Percentiles rank a stretch among this genome's conserved stretches.
phyloP scores from a whole-genome alignment of 1,139 yeast genomes.

The Candida neerlandica region DNA sequence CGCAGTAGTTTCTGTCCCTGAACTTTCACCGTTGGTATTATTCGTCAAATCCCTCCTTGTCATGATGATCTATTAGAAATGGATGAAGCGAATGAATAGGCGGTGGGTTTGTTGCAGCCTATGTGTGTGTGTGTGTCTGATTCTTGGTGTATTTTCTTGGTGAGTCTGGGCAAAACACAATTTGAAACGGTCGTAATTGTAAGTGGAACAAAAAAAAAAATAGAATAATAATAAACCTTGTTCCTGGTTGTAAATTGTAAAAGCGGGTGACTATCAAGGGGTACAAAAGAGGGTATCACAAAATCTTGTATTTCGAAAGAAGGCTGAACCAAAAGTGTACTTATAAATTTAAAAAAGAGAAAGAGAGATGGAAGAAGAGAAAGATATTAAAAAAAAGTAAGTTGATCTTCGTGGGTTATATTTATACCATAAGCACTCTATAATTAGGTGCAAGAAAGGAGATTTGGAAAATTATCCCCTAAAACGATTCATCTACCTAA shows the following conservation, averaged over 20 bases:
- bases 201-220: neutral
- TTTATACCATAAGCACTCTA: neutral
- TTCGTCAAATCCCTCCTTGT: slow-evolving; percentile 2
- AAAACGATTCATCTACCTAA: no score
- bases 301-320: neutral
- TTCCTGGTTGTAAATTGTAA: neutral
- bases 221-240: neutral
- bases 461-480: no score
- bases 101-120: neutral
- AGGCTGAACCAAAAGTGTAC: neutral
- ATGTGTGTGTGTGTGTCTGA: neutral
- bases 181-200: neutral
- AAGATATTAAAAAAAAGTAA: neutral
- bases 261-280: neutral
- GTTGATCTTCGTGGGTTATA: neutral
- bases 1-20: neutral
- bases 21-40: neutral
- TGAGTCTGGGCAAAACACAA: neutral
- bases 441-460: no score
- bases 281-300: neutral
- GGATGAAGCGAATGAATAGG: neutral
- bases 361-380: neutral
- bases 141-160: neutral
- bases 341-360: neutral
- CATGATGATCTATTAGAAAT: neutral